A percentile compares a stretch with the other conserved stretches of the same genome.
phyloP scores from a whole-genome alignment of 2,329 filamentous ascomycete species.

The Cercospora zeae-maydis region DNA sequence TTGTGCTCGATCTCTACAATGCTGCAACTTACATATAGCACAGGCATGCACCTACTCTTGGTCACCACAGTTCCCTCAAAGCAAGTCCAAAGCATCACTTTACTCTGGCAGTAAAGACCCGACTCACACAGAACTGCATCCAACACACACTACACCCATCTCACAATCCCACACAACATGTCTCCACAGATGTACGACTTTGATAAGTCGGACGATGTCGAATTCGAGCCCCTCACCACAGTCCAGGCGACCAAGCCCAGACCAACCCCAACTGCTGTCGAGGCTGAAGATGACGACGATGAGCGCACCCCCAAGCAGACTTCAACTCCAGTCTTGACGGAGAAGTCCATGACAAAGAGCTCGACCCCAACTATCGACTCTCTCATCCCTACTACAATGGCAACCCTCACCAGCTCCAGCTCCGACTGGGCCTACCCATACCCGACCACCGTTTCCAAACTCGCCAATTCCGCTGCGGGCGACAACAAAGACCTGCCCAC shows the following conservation, averaged over 20 bases:
- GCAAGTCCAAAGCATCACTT: background rate
- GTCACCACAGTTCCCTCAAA: background rate
- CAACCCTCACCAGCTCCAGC: background rate
- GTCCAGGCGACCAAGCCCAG: background rate
- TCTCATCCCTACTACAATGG: background rate
- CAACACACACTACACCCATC: background rate
- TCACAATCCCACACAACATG: background rate
- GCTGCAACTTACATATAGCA: background rate
- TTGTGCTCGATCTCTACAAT: background rate
- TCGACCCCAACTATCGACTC: constrained; percentile 1
- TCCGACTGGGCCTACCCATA: background rate
- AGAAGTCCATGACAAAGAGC: background rate
- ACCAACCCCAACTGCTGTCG: background rate
- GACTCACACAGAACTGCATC: background rate
- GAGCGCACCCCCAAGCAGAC: background rate
- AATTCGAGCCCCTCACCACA: background rate
- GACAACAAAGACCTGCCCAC: background rate
- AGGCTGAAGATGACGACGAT: background rate
- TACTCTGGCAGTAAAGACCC: constrained; percentile 7
- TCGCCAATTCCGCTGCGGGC: background rate
- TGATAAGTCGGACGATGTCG: background rate
- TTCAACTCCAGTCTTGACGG: background rate
- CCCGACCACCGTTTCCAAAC: background rate
- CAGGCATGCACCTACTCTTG: background rate
- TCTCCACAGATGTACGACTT: background rate